Conservation (phyloP, 768 basidiomycete species). For the Stropharia rugosoannulata region DNA sequence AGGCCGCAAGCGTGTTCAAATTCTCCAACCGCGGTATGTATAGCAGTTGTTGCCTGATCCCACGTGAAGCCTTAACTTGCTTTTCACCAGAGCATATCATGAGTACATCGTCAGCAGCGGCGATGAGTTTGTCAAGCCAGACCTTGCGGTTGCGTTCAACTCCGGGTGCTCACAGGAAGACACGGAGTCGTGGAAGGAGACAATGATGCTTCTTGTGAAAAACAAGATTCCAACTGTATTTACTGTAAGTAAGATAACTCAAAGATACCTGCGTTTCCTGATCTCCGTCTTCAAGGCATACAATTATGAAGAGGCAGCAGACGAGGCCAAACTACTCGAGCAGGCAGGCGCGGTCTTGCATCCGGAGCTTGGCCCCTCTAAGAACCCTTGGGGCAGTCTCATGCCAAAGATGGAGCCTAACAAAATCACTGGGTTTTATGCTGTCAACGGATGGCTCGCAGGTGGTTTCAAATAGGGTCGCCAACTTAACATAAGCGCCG, state of each 20-base stretch:
- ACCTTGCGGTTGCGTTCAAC: slow-evolving; percentile 9
- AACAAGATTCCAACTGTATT: slow-evolving; percentile 2
- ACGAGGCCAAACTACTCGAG: slow-evolving; percentile 22
- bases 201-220: not conserved
- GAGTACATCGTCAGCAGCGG: not conserved
- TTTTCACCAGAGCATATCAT: slow-evolving; percentile 30
- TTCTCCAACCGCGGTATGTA: slow-evolving; percentile 22
- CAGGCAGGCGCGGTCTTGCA: slow-evolving; percentile 22
- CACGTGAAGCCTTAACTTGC: not conserved
- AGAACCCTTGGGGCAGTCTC: slow-evolving; percentile 33
- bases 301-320: slow-evolving; percentile 27
- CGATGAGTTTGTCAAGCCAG: not conserved
- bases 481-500: not conserved
- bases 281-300: slow-evolving; percentile 24
- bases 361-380: slow-evolving; percentile 23
- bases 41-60: not conserved
- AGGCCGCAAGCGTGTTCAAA: slow-evolving; percentile 24
- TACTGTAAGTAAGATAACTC: not conserved
- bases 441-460: slow-evolving; percentile 33
- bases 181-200: not conserved
- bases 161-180: not conserved
- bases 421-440: slow-evolving; percentile 32
- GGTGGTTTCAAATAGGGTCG: slow-evolving; percentile 25
- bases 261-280: not conserved
- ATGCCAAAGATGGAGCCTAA: slow-evolving; percentile 25